Conservation (phyloP, 83 land plant species). For the Isoetes engelmannii region DNA sequence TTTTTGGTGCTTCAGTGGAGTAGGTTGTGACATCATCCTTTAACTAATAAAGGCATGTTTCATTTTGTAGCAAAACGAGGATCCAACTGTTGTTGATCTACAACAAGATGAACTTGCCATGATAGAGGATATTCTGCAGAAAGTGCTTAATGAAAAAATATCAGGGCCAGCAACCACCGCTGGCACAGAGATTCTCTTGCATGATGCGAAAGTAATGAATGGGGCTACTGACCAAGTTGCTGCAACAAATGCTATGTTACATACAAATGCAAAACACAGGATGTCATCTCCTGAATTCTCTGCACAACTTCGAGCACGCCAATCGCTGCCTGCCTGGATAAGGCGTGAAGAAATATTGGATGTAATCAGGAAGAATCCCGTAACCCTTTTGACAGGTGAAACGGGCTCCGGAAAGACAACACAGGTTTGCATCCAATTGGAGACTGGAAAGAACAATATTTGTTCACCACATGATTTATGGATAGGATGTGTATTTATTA, state of each 20-base stretch:
- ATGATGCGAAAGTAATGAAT: neutral
- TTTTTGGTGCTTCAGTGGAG: neutral
- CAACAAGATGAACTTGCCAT: constrained; percentile 28
- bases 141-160: constrained; percentile 16
- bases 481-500: neutral
- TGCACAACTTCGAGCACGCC: constrained; percentile 28
- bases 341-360: constrained; percentile 26
- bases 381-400: constrained; percentile 30
- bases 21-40: neutral
- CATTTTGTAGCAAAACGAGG: constrained; percentile 25
- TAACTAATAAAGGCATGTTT: neutral
- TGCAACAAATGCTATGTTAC: constrained; percentile 25
- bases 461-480: neutral
- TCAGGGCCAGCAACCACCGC: too few species aligned
- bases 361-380: constrained; percentile 20
- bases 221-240: constrained; percentile 16
- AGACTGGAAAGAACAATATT: neutral
- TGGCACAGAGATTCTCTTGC: too few species aligned
- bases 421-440: constrained; percentile 13
- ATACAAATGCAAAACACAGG: constrained; percentile 23
- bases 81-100: constrained; percentile 26
- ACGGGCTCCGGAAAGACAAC: constrained; percentile 35
- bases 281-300: constrained; percentile 18
- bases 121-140: constrained; percentile 29
- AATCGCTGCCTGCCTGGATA: constrained; percentile 28